phyloP scores from a whole-genome alignment of 805 yeast genomes.

The Myxozyma neotropica region DNA sequence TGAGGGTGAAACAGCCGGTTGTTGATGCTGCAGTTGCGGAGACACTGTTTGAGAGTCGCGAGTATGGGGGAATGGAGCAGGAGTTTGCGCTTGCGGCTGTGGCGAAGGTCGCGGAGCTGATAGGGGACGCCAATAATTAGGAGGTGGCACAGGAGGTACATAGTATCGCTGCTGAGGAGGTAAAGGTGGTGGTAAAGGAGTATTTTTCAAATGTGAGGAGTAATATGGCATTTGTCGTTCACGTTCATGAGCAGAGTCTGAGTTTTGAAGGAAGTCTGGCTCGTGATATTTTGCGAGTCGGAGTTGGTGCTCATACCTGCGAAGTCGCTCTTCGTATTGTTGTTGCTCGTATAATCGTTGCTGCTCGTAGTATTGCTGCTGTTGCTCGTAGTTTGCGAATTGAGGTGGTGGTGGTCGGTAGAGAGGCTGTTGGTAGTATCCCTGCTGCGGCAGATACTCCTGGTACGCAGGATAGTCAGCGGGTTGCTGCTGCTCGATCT shows the following conservation, averaged over 20 bases:
- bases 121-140: background rate
- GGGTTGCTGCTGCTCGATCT: background rate
- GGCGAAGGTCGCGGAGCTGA: background rate
- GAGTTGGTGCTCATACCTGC: background rate
- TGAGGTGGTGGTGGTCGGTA: slow-evolving; percentile 4
- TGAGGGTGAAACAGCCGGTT: background rate
- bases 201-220: slow-evolving; percentile 10
- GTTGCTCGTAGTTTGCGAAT: slow-evolving; percentile 2
- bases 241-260: slow-evolving; percentile 8
- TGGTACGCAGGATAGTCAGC: background rate
- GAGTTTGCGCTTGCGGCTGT: background rate
- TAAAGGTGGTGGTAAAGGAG: slow-evolving; percentile 4
- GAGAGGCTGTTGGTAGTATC: background rate
- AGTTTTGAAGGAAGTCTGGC: slow-evolving; percentile 4
- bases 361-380: slow-evolving; percentile 1
- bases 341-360: slow-evolving; percentile 1
- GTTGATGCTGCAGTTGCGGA: background rate
- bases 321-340: slow-evolving; percentile 4
- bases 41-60: background rate
- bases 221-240: slow-evolving; percentile 8
- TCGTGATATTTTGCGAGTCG: slow-evolving; percentile 8
- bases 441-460: background rate
- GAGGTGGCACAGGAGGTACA: slow-evolving; percentile 2
- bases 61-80: background rate
- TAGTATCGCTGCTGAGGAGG: slow-evolving; percentile 9